Evolutionary conservation across 495 filamentous ascomycete genomes (phyloP).

Genomic region (Penicillium taxi): DNA sequence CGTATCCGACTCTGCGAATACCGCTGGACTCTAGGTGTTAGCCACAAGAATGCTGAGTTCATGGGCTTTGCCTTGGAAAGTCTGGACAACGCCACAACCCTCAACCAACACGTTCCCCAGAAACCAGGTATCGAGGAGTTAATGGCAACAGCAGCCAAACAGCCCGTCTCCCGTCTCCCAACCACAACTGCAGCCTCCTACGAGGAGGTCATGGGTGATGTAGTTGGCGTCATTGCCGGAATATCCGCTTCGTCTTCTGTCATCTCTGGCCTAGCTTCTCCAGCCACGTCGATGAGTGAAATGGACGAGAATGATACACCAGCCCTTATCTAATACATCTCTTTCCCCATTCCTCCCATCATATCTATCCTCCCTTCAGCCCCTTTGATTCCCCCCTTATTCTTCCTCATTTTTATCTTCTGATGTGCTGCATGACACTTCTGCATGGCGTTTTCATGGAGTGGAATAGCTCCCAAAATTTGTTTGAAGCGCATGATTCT

Average conservation of each 20-base stretch:
- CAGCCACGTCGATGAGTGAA: slow-evolving; percentile 27
- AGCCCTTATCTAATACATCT: slow-evolving; percentile 4
- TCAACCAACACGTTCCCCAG: slow-evolving; percentile 41
- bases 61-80: slow-evolving; percentile 43
- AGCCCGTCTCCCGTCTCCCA: slow-evolving; percentile 13
- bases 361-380: not conserved
- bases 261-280: slow-evolving; percentile 27
- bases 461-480: not conserved
- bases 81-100: slow-evolving; percentile 37
- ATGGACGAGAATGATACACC: slow-evolving; percentile 14
- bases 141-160: slow-evolving; percentile 34
- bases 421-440: not conserved
- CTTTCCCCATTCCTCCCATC: not conserved
- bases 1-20: slow-evolving; percentile 78
- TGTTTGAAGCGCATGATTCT: slow-evolving; percentile 11
- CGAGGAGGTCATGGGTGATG: slow-evolving; percentile 19
- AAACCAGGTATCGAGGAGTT: slow-evolving; percentile 44
- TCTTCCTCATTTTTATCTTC: not conserved
- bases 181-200: slow-evolving; percentile 7
- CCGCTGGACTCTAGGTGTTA: slow-evolving; percentile 85
- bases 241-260: slow-evolving; percentile 21
- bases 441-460: slow-evolving; percentile 3
- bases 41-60: slow-evolving; percentile 71
- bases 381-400: not conserved
- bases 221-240: slow-evolving; percentile 7